Percentiles rank a stretch among this genome's conserved stretches.
Conservation (phyloP, 2,329 filamentous ascomycete genomes). For the Metarhizium humberi region DNA sequence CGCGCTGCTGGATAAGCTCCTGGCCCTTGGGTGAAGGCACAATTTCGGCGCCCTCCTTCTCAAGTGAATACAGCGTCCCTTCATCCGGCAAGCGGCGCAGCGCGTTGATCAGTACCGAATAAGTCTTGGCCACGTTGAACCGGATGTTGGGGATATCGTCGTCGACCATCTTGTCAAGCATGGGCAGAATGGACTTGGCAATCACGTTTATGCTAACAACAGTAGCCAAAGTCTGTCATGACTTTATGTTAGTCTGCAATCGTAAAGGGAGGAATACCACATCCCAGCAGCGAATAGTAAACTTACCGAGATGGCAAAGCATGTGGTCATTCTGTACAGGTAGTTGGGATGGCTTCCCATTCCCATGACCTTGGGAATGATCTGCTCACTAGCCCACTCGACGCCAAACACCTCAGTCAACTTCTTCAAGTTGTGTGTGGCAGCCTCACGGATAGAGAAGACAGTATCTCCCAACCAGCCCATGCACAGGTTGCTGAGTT, state of each 20-base stretch:
- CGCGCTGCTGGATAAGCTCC: slow-evolving; percentile 75
- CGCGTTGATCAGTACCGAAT: slow-evolving; percentile 81
- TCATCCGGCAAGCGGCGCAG: slow-evolving; percentile 83
- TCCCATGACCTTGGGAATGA: slow-evolving; percentile 96
- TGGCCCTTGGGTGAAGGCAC: slow-evolving; percentile 62
- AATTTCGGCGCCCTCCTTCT: slow-evolving; percentile 61
- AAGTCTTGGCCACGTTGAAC: slow-evolving; percentile 99
- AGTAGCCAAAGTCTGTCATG: slow-evolving; percentile 71
- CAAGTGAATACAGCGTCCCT: slow-evolving; percentile 74
- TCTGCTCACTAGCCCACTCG: slow-evolving; percentile 92
- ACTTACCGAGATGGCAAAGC: slow-evolving; percentile 92
- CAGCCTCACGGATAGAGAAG: slow-evolving; percentile 96
- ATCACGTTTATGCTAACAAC: slow-evolving; percentile 93
- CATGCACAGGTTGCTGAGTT: slow-evolving; percentile 93
- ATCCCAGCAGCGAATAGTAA: neutral
- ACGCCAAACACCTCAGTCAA: slow-evolving; percentile 97
- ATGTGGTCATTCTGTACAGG: slow-evolving; percentile 99
- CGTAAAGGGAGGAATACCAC: neutral
- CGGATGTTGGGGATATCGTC: slow-evolving; percentile 98
- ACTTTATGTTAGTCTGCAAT: neutral
- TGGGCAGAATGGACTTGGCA: slow-evolving; percentile 84
- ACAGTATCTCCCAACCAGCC: slow-evolving; percentile 97
- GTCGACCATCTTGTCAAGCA: slow-evolving; percentile 85
- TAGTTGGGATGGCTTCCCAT: slow-evolving; percentile 99
- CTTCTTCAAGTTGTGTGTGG: slow-evolving; percentile 96